Evolutionary conservation across 2,329 filamentous ascomycete genomes (phyloP).

Genomic region (Stromatinia cepivora): DNA sequence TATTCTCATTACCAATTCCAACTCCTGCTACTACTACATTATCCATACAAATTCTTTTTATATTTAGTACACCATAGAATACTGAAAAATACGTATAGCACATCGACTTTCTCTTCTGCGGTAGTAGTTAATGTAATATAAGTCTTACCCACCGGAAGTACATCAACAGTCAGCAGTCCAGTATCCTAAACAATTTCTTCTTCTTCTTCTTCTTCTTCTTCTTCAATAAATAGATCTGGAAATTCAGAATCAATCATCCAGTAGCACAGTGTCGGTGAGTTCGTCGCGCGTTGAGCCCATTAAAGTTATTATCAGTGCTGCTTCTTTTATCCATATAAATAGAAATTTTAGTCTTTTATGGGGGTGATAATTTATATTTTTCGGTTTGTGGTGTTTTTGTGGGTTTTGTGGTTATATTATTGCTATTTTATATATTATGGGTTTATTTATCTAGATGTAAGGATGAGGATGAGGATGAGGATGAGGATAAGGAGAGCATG

Average conservation of each 20-base stretch:
- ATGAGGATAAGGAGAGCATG: no score
- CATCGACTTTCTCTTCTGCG: neutral
- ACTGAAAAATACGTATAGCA: neutral
- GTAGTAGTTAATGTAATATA: neutral
- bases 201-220: neutral
- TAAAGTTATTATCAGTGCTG: neutral
- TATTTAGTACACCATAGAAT: neutral
- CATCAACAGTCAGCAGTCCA: neutral
- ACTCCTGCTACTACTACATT: neutral
- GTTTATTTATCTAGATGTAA: no score
- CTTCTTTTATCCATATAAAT: no score
- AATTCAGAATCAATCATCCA: neutral
- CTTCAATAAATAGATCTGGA: neutral
- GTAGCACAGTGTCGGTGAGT: neutral
- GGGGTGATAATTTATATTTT: no score
- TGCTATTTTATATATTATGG: no score
- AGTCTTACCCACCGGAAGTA: neutral
- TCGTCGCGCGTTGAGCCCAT: no score
- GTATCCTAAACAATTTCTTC: neutral
- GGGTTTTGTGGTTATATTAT: no score
- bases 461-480: no score
- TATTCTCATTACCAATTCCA: neutral
- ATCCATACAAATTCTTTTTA: neutral
- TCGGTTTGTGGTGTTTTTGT: no score
- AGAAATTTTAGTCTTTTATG: no score